These are phyloP conservation scores for Populus euphratica DNA, from an alignment of 345 rosid genomes.

Conservation along the genomic window DNA sequence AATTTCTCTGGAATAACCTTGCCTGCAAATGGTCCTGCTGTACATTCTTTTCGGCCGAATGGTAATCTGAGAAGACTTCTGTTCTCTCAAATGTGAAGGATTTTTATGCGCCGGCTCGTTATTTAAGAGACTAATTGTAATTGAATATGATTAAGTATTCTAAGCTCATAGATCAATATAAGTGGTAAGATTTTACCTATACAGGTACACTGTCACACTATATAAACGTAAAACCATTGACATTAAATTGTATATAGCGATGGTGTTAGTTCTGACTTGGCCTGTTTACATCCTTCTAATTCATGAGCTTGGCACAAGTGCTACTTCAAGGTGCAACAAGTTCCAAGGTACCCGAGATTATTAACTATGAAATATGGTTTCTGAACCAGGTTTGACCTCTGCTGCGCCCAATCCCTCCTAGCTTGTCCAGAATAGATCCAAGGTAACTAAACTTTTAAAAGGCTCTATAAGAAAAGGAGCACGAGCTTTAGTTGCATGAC, in stretches of 20 bases:
- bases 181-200: not conserved
- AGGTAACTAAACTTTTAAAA: too few species aligned
- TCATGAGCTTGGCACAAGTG: not conserved
- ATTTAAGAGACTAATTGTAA: not conserved
- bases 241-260: not conserved
- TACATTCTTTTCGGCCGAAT: not conserved
- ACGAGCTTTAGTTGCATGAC: too few species aligned
- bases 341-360: not conserved
- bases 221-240: conserved; percentile 4
- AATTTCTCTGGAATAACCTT: not conserved
- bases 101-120: conserved; percentile 16
- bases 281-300: not conserved
- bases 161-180: too few species aligned
- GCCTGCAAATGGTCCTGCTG: conserved; percentile 19
- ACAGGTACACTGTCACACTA: conserved; percentile 2
- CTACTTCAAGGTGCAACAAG: not conserved
- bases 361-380: not conserved
- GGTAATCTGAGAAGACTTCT: too few species aligned
- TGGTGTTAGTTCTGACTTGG: not conserved
- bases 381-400: too few species aligned
- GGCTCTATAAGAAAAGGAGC: too few species aligned
- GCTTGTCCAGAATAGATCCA: too few species aligned
- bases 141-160: not conserved
- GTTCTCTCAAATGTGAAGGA: not conserved
- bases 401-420: too few species aligned